phyloP scores from a whole-genome alignment of 2,329 filamentous ascomycete species.

The Exophiala calicioides region DNA sequence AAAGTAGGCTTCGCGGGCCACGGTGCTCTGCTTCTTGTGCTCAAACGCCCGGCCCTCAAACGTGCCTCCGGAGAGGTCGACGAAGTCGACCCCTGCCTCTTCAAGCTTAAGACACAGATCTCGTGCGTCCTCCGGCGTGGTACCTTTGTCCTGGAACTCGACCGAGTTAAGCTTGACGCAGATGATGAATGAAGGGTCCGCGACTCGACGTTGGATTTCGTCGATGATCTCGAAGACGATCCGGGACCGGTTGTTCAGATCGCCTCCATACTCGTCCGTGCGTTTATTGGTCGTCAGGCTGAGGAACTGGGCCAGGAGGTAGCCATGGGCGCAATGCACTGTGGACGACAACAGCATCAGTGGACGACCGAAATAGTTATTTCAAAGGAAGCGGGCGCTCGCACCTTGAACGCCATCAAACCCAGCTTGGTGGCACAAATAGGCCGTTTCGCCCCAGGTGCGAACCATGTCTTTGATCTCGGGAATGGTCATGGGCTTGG shows the following conservation, averaged over 20 bases:
- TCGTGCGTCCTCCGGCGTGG: slow-evolving; percentile 25
- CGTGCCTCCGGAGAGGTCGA: slow-evolving; percentile 29
- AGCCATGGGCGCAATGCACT: slow-evolving; percentile 57
- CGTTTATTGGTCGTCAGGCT: slow-evolving; percentile 55
- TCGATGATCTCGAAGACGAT: slow-evolving; percentile 58
- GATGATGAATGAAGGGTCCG: slow-evolving; percentile 44
- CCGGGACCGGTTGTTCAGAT: slow-evolving; percentile 66
- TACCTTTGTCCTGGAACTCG: slow-evolving; percentile 30
- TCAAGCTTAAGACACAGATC: slow-evolving; percentile 26
- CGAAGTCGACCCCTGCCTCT: slow-evolving; percentile 28
- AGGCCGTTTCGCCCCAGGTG: slow-evolving; percentile 22
- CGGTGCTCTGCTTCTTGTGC: slow-evolving; percentile 28
- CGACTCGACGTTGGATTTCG: slow-evolving; percentile 29
- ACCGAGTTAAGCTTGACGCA: slow-evolving; percentile 58
- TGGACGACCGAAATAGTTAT: neutral
- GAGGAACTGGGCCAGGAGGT: slow-evolving; percentile 60
- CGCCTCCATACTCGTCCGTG: slow-evolving; percentile 66
- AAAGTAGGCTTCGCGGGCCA: slow-evolving; percentile 27
- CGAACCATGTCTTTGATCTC: slow-evolving; percentile 30
- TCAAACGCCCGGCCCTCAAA: slow-evolving; percentile 27
- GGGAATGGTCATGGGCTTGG: slow-evolving; percentile 34
- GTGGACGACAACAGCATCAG: slow-evolving; percentile 26
- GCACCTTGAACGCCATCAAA: slow-evolving; percentile 27
- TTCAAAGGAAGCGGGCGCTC: too few species aligned
- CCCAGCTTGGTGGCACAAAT: slow-evolving; percentile 27